Conservation (phyloP, 305 asterid genomes). For the Withania somnifera region DNA sequence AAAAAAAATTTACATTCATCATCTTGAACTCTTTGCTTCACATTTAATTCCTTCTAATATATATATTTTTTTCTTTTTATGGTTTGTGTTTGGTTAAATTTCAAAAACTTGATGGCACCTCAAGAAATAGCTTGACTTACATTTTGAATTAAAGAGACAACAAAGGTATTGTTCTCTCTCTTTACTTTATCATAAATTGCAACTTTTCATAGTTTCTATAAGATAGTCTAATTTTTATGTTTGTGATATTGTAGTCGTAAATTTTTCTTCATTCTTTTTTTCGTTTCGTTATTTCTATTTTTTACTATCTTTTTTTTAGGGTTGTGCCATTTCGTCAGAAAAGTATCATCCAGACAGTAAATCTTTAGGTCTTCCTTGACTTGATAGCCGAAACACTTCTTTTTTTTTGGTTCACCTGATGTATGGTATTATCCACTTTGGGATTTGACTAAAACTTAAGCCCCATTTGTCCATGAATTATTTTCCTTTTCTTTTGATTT, state of each 20-base stretch:
- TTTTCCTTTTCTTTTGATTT: too few relatives aligned
- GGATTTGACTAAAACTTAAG: too few relatives aligned
- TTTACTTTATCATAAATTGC: neutral
- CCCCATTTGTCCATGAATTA: too few relatives aligned
- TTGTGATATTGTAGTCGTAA: neutral
- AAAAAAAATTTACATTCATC: neutral
- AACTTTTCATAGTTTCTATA: neutral
- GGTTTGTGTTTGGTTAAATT: neutral
- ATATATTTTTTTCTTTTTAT: neutral
- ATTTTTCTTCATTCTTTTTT: neutral
- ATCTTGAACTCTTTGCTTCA: neutral
- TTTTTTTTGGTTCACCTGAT: neutral
- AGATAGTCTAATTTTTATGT: neutral
- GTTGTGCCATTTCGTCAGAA: too few relatives aligned
- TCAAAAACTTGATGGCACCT: neutral
- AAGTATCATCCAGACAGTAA: too few relatives aligned
- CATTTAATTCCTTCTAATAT: neutral
- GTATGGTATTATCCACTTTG: neutral
- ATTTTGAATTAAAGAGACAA: neutral
- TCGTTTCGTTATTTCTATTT: too few relatives aligned
- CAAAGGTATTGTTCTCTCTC: neutral
- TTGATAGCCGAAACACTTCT: neutral
- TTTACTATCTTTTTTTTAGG: too few relatives aligned
- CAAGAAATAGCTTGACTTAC: neutral
- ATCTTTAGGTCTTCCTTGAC: neutral